Percentiles rank a stretch among this genome's conserved stretches.
Evolutionary conservation across 2,329 filamentous ascomycete species (phyloP).

Genomic region (Monilinia fructigena): DNA sequence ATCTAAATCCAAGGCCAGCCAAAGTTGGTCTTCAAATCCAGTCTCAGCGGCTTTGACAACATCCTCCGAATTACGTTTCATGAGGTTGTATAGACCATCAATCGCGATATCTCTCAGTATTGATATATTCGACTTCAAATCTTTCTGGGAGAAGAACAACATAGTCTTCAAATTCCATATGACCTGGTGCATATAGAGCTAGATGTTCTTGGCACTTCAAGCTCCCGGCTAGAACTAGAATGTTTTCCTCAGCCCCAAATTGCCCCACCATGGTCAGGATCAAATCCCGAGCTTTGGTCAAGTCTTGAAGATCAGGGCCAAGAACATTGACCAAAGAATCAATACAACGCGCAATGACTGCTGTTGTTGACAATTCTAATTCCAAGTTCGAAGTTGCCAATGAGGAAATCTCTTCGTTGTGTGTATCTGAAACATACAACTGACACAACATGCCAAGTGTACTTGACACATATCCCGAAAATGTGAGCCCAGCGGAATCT

Average conservation of each 20-base stretch:
- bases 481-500: slow-evolving; percentile 88
- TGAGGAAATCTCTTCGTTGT: slow-evolving; percentile 79
- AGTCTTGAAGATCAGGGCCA: slow-evolving; percentile 90
- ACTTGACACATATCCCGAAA: slow-evolving; percentile 84
- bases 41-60: slow-evolving; percentile 73
- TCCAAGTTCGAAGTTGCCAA: slow-evolving; percentile 87
- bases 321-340: slow-evolving; percentile 97
- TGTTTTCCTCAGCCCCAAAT: slow-evolving; percentile 73
- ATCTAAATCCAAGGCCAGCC: slow-evolving; percentile 78
- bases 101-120: slow-evolving; percentile 77
- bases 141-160: slow-evolving; percentile 77
- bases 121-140: slow-evolving; percentile 67
- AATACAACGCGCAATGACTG: slow-evolving; percentile 81
- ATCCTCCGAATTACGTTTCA: slow-evolving; percentile 86
- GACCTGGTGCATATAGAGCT: slow-evolving; percentile 83
- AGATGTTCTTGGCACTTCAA: slow-evolving; percentile 86
- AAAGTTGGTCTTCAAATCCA: slow-evolving; percentile 85
- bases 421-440: slow-evolving; percentile 85
- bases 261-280: slow-evolving; percentile 83
- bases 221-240: slow-evolving; percentile 71
- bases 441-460: slow-evolving; percentile 93
- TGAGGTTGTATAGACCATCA: slow-evolving; percentile 87
- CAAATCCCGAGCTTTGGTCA: slow-evolving; percentile 85
- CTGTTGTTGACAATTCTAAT: slow-evolving; percentile 76
- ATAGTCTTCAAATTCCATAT: slow-evolving; percentile 81